A percentile compares a stretch with the other conserved stretches of the same genome.
Evolutionary conservation across 306 rosid genomes (phyloP).

Genomic region (Gleditsia sinensis): DNA sequence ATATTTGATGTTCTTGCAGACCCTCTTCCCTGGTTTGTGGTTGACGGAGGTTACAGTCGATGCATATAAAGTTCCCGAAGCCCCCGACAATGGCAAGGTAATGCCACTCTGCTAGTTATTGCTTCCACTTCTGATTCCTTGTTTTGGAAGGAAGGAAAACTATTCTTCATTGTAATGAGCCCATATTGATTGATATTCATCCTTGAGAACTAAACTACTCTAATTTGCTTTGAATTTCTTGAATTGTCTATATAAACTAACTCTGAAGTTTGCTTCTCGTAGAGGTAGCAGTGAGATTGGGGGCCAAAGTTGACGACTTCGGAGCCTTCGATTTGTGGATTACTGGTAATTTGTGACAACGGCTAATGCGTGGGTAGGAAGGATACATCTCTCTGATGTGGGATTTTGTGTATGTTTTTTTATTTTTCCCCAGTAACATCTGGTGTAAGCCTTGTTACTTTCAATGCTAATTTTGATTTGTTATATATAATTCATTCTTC

Average conservation of each 20-base stretch:
- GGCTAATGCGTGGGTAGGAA: constrained; percentile 20
- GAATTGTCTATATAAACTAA: neutral
- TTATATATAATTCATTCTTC: constrained; percentile 49
- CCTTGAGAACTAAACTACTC: neutral
- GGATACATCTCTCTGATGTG: constrained; percentile 31
- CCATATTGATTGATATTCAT: neutral
- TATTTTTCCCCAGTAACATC: constrained; percentile 26
- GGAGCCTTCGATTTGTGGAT: constrained; percentile 33
- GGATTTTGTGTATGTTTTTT: constrained; percentile 29
- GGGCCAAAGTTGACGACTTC: constrained; percentile 24
- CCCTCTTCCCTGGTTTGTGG: constrained; percentile 74
- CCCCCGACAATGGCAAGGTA: constrained; percentile 68
- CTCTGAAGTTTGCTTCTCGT: constrained; percentile 24
- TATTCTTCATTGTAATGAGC: too few species aligned
- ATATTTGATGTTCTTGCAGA: constrained; percentile 35
- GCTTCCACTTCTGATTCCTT: neutral
- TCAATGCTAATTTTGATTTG: constrained; percentile 43
- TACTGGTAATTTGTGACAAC: constrained; percentile 33
- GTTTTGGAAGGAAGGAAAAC: neutral
- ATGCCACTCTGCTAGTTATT: neutral
- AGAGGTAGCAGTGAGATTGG: constrained; percentile 54
- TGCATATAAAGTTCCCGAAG: constrained; percentile 66
- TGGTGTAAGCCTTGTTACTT: constrained; percentile 44
- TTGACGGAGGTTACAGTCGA: constrained; percentile 70
- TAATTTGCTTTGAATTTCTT: constrained; percentile 9